These are phyloP conservation scores for Panicum miliaceum DNA, from an alignment of 176 grass and related monocot species.

Conservation along the genomic window DNA sequence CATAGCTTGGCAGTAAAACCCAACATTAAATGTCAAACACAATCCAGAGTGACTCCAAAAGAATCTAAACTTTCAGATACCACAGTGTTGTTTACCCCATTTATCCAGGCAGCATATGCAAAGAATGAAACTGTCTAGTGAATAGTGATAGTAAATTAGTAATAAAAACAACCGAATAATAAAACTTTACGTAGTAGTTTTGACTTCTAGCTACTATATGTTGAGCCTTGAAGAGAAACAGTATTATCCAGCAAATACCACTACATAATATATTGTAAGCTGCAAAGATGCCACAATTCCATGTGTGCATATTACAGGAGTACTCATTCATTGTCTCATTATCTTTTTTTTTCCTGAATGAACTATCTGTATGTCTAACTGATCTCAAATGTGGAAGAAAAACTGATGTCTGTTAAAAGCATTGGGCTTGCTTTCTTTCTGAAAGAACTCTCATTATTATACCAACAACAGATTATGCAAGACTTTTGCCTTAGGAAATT, in stretches of 20 bases:
- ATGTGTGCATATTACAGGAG: conserved; percentile 6
- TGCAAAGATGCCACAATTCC: not conserved
- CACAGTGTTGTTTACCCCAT: not conserved
- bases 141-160: not conserved
- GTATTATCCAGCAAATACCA: conserved; percentile 27
- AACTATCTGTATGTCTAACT: not conserved
- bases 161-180: not conserved
- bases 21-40: not conserved
- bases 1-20: not conserved
- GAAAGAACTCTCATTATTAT: not conserved
- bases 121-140: not conserved
- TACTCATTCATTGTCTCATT: not conserved
- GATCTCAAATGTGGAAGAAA: conserved; percentile 1
- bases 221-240: not conserved
- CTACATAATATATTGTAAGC: conserved; percentile 19
- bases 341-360: not conserved
- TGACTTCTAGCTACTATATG: conserved; percentile 1
- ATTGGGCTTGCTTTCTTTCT: not conserved
- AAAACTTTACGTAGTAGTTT: not conserved
- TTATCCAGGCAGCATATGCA: conserved; percentile 4
- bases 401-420: not conserved
- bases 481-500: conserved; percentile 12
- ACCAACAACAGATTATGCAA: conserved; percentile 24
- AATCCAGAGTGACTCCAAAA: conserved; percentile 3
- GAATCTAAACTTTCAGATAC: conserved; percentile 15